These are phyloP conservation scores for Pseudomonodictys pantanalensis DNA, from an alignment of 495 filamentous ascomycete species.

Conservation along the genomic window DNA sequence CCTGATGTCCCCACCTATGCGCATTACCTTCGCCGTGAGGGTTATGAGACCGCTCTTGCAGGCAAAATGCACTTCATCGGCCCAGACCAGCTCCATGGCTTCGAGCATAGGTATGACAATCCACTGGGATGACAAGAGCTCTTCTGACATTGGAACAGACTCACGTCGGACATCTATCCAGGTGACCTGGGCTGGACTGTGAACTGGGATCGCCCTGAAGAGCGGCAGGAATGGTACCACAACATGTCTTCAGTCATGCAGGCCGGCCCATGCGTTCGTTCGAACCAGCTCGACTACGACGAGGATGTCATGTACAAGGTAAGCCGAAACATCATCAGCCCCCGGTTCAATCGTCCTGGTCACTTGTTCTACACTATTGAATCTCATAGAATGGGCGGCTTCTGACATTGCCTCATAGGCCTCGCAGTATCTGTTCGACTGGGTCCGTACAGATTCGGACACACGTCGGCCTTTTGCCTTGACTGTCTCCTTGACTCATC, in stretches of 20 bases:
- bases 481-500: constrained; percentile 87
- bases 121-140: not conserved
- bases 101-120: constrained; percentile 60
- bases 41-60: constrained; percentile 83
- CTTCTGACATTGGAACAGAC: constrained; percentile 22
- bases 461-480: constrained; percentile 71
- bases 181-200: constrained; percentile 87
- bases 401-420: constrained; percentile 37
- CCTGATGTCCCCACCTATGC: constrained; percentile 81
- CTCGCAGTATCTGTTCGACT: constrained; percentile 78
- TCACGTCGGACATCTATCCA: constrained; percentile 91
- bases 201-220: constrained; percentile 84
- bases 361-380: no score
- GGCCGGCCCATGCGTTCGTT: constrained; percentile 75
- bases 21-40: constrained; percentile 78
- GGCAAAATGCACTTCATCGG: constrained; percentile 97
- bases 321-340: not conserved
- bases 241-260: constrained; percentile 86
- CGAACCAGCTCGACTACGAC: constrained; percentile 92
- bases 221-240: constrained; percentile 85
- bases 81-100: constrained; percentile 82
- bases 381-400: not conserved
- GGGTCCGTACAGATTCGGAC: constrained; percentile 65
- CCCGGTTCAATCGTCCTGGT: no score
- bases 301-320: constrained; percentile 84